These are phyloP conservation scores for Neurospora cerealis DNA, from an alignment of 495 filamentous ascomycete genomes.

Conservation along the genomic window DNA sequence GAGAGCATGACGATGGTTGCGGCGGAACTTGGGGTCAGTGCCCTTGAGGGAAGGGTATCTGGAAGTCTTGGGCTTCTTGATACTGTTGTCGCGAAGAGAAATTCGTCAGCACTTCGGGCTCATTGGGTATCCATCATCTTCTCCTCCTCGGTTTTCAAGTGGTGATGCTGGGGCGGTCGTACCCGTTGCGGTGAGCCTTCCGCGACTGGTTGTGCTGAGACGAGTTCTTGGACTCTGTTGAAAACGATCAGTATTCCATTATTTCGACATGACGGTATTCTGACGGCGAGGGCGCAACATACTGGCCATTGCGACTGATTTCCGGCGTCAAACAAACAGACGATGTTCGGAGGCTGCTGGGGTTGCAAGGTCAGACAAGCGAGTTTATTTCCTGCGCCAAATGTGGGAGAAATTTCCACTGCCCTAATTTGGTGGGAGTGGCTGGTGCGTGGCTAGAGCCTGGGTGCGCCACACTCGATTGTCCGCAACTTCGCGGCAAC, in stretches of 20 bases:
- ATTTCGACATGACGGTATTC: conserved; percentile 1
- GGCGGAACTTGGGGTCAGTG: conserved; percentile 98
- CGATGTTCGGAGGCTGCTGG: conserved; percentile 14
- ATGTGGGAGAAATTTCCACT: conserved; percentile 20
- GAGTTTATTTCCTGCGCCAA: conserved; percentile 19
- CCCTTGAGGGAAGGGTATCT: conserved; percentile 98
- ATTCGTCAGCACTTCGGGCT: conserved; percentile 9
- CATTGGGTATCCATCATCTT: background rate
- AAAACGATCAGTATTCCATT: conserved; percentile 10
- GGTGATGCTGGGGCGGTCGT: conserved; percentile 24
- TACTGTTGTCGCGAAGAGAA: conserved; percentile 45
- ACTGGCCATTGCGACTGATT: conserved; percentile 42
- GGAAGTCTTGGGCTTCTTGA: conserved; percentile 99
- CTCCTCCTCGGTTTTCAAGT: background rate
- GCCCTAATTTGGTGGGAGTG: conserved; percentile 22
- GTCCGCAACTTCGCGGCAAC: background rate
- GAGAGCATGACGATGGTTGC: conserved; percentile 98
- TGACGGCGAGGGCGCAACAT: conserved; percentile 14
- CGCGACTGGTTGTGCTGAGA: conserved; percentile 94
- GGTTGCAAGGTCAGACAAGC: conserved; percentile 10
- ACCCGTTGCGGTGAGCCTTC: conserved; percentile 99
- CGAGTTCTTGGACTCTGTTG: conserved; percentile 93
- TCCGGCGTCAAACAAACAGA: conserved; percentile 20
- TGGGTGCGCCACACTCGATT: background rate
- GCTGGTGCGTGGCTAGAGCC: conserved; percentile 8